phyloP scores from a whole-genome alignment of 2,329 filamentous ascomycete species.

The Thielaviopsis musarum region DNA sequence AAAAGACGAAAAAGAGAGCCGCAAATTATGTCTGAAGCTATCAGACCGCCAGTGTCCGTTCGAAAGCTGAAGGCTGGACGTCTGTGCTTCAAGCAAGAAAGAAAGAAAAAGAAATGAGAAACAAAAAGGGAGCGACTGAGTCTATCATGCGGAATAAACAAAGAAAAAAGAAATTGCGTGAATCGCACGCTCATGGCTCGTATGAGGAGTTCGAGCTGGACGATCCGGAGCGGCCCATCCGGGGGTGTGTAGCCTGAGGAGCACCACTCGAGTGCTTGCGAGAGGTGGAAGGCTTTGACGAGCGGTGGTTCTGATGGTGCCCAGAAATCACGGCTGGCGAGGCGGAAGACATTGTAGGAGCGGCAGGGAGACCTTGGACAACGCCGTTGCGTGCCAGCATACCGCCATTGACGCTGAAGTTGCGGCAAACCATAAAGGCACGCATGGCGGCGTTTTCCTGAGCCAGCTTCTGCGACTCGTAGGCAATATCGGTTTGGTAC shows the following conservation, averaged over 20 bases:
- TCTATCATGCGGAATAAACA: neutral
- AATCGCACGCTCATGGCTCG: conserved; percentile 24
- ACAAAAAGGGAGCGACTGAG: neutral
- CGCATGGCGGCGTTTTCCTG: conserved; percentile 90
- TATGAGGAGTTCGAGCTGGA: conserved; percentile 41
- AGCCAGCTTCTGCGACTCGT: conserved; percentile 65
- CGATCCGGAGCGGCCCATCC: conserved; percentile 10
- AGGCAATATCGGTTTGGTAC: conserved; percentile 80
- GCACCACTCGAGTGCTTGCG: conserved; percentile 1
- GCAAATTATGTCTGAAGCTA: neutral
- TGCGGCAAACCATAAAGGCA: conserved; percentile 93
- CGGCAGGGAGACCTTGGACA: conserved; percentile 46
- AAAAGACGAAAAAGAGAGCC: neutral
- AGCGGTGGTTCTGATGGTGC: conserved; percentile 30
- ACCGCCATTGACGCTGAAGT: conserved; percentile 92
- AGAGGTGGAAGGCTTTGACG: neutral
- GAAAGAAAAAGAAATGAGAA: no score
- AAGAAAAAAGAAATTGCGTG: neutral
- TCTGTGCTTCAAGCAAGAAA: no score
- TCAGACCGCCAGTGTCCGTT: neutral
- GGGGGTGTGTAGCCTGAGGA: conserved; percentile 1
- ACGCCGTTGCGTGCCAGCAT: conserved; percentile 61
- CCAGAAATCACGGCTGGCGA: conserved; percentile 29
- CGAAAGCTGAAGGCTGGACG: no score
- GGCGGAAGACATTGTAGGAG: conserved; percentile 27